These are phyloP conservation scores for Penicillium janthinellum DNA, from an alignment of 2,329 filamentous ascomycete species.

Conservation along the genomic window DNA sequence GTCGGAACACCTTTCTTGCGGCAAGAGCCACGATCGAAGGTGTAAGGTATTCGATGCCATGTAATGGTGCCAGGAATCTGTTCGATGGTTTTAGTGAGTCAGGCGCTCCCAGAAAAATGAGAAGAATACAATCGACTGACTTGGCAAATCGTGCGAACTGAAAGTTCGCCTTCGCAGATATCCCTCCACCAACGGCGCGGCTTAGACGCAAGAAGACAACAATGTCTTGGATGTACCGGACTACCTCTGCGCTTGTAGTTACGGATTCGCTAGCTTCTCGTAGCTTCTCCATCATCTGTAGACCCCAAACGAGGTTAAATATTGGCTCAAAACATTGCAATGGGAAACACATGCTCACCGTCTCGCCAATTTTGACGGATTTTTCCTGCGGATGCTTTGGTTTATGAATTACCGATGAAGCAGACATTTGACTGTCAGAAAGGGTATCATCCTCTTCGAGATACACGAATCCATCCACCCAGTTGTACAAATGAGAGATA, in stretches of 20 bases:
- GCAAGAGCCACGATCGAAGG: conserved; percentile 83
- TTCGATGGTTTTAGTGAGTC: background rate
- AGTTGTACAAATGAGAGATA: conserved; percentile 81
- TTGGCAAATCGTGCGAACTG: conserved; percentile 71
- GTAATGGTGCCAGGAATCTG: conserved; percentile 70
- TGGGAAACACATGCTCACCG: conserved; percentile 19
- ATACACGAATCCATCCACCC: conserved; percentile 71
- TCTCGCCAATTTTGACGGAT: conserved; percentile 24
- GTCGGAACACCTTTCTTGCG: conserved; percentile 81
- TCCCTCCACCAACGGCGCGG: conserved; percentile 76
- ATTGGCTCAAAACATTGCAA: background rate
- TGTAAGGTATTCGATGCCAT: conserved; percentile 77
- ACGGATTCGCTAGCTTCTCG: conserved; percentile 61
- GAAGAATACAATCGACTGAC: conserved; percentile 33
- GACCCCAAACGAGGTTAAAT: background rate
- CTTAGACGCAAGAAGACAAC: conserved; percentile 84
- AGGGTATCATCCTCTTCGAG: conserved; percentile 62
- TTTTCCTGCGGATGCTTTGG: conserved; percentile 22
- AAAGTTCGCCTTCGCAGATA: conserved; percentile 75
- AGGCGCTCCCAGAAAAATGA: too few species aligned
- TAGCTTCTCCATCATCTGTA: conserved; percentile 57
- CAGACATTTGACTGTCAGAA: conserved; percentile 37
- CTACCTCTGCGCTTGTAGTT: conserved; percentile 72
- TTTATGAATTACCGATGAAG: conserved; percentile 42
- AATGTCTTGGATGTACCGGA: conserved; percentile 84